Base-by-base conservation (phyloP, 2,329 filamentous ascomycete species). In the Aspergillus fijiensis region DNA sequence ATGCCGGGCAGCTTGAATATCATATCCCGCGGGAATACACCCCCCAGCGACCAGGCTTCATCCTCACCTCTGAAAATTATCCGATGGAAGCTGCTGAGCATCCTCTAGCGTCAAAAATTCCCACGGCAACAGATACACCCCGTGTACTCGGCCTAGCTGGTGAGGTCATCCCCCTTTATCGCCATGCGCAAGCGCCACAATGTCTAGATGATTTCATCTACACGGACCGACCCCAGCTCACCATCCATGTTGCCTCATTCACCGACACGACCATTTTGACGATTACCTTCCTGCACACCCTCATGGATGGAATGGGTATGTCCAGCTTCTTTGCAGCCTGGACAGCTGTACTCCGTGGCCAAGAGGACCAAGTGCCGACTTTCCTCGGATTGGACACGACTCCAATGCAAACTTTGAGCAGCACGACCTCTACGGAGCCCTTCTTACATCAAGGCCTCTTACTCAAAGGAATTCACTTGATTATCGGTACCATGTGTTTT, bases 241-340 rank as follows among this genome's bases (percentile, higher is more conserved):
- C 74, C 2, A 68, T 85, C 4, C 79, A 82, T 60, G 71, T 85
- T 49, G 76, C 78, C 4, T 77, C 77, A 0, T 85, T 85, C 65
- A 66, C 64, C 2, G 79, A 85, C 58, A 79, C 80, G 0, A 85
- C 83, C 0, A 66, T 85, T 0, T 70, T 85, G 1, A 73, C 74
- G 0, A 62, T 85, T 0, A 70, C 72, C 1, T 83, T 76, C 71
- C 76, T 79, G 1, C 84, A 85, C 65, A 77, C 77, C 0, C 67
- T 83, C 5, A 77, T 78, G 62, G 82, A 84, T 60, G 79, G 73
- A 2, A 73, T 81, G 64, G 82, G 81, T 3, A 72, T 73, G 29
- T 65, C 69, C 2, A 75, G 72, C 1, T 67, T 85, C 6, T 61
- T 84, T 2, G 63, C 74, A 0, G 78, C 74, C 6, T 85, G 82